phyloP scores from a whole-genome alignment of 1,284 basidiomycete genomes.

The Wallemia mellicola region DNA sequence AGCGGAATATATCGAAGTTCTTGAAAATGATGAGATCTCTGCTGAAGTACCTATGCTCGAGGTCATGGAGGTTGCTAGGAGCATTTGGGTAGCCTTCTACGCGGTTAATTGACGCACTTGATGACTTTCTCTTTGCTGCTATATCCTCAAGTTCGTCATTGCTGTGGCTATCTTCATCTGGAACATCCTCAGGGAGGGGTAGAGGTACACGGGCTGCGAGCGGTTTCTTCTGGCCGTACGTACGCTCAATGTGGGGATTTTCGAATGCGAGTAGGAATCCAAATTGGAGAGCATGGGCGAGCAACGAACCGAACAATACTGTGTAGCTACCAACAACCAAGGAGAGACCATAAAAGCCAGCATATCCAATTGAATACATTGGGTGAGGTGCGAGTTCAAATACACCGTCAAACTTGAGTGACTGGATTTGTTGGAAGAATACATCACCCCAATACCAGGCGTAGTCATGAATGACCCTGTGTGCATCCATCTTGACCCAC shows the following conservation, averaged over 20 bases:
- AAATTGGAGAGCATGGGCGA: slow-evolving; percentile 80
- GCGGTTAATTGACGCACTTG: slow-evolving; percentile 2
- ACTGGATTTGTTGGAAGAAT: slow-evolving; percentile 41
- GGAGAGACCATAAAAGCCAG: slow-evolving; percentile 86
- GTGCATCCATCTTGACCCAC: slow-evolving; percentile 87
- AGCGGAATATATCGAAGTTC: slow-evolving; percentile 64
- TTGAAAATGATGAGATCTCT: slow-evolving; percentile 53
- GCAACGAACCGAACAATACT: slow-evolving; percentile 70
- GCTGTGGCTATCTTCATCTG: slow-evolving; percentile 20
- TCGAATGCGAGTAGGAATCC: slow-evolving; percentile 80
- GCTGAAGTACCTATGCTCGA: slow-evolving; percentile 67
- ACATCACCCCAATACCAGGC: slow-evolving; percentile 30
- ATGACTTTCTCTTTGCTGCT: slow-evolving; percentile 5
- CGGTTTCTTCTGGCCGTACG: slow-evolving; percentile 51
- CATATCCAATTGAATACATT: slow-evolving; percentile 87
- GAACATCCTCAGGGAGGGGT: slow-evolving; percentile 5
- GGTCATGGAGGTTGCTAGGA: slow-evolving; percentile 39
- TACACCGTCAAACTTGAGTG: slow-evolving; percentile 85
- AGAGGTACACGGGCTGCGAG: slow-evolving; percentile 54
- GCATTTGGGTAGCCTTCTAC: background rate
- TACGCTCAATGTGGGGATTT: slow-evolving; percentile 88
- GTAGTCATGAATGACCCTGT: slow-evolving; percentile 64
- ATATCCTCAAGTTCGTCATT: slow-evolving; percentile 4
- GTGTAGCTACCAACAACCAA: slow-evolving; percentile 62
- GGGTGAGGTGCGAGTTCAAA: slow-evolving; percentile 76